Percentiles rank a stretch among this genome's conserved stretches.
Conservation (phyloP, 805 yeast species). For the Cyberlindnera meyerae region DNA sequence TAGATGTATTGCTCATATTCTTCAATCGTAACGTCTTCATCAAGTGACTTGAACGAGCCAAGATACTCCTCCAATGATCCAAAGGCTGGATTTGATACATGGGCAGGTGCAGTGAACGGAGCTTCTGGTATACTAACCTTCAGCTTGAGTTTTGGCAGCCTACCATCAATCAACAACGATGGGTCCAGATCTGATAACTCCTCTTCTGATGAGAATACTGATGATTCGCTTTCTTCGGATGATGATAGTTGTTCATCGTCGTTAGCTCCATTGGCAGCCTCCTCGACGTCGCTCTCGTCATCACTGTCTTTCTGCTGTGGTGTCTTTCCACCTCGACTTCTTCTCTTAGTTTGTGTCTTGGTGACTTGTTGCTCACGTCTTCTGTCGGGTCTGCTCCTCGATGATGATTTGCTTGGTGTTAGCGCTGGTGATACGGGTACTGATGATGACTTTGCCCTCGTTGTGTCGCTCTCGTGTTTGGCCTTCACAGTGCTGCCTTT, state of each 20-base stretch:
- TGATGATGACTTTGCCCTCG: conserved; percentile 1
- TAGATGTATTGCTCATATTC: conserved; percentile 57
- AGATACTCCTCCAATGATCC: conserved; percentile 40
- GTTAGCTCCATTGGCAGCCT: conserved; percentile 12
- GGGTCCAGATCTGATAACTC: neutral
- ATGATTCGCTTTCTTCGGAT: neutral
- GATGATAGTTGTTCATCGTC: conserved; percentile 14
- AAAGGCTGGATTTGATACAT: conserved; percentile 43
- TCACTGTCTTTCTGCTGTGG: conserved; percentile 1
- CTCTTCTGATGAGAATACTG: neutral
- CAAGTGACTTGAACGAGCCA: conserved; percentile 51
- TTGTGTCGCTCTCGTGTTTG: neutral
- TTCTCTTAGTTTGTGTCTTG: no score
- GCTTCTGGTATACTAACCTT: conserved; percentile 38
- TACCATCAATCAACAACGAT: conserved; percentile 9
- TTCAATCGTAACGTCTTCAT: conserved; percentile 54
- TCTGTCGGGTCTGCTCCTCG: no score
- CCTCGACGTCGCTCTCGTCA: conserved; percentile 6
- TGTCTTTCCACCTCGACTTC: conserved; percentile 1
- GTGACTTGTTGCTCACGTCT: no score
- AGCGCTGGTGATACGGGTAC: no score
- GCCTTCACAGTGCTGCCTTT: conserved; percentile 1
- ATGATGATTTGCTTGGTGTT: neutral
- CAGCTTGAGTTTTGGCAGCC: conserved; percentile 23
- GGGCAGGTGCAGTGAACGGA: conserved; percentile 56